Conservation (phyloP, 495 filamentous ascomycete genomes). For the Podospora bellae-mahoneyi region DNA sequence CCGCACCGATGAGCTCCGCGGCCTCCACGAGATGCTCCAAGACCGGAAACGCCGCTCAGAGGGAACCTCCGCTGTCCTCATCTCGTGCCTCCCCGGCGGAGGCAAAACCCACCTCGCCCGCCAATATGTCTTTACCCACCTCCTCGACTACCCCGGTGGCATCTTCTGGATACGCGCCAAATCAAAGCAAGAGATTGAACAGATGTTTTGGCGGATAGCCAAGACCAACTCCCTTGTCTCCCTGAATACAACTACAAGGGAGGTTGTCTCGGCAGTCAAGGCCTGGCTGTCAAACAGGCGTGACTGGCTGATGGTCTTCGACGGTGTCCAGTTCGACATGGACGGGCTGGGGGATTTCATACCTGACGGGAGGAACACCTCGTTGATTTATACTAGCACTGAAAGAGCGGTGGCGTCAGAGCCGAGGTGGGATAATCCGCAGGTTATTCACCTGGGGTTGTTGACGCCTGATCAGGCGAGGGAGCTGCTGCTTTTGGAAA, state of each 20-base stretch:
- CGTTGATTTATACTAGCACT: slow-evolving; percentile 75
- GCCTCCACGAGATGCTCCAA: slow-evolving; percentile 64
- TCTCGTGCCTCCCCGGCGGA: slow-evolving; percentile 70
- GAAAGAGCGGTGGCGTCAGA: slow-evolving; percentile 65
- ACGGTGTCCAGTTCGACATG: slow-evolving; percentile 69
- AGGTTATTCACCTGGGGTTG: slow-evolving; percentile 60
- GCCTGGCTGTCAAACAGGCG: slow-evolving; percentile 67
- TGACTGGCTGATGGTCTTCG: slow-evolving; percentile 73
- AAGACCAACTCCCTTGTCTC: slow-evolving; percentile 58
- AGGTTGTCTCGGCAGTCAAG: slow-evolving; percentile 59
- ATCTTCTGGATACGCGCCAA: slow-evolving; percentile 79
- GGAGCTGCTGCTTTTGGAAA: slow-evolving; percentile 46
- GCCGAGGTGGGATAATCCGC: slow-evolving; percentile 69
- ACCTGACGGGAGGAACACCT: slow-evolving; percentile 63
- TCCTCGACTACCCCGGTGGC: slow-evolving; percentile 65
- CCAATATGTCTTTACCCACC: slow-evolving; percentile 71
- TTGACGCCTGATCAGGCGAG: slow-evolving; percentile 51
- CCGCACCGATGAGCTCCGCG: slow-evolving; percentile 65
- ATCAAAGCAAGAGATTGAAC: slow-evolving; percentile 57
- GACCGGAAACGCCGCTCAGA: slow-evolving; percentile 59
- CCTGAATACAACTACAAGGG: slow-evolving; percentile 15
- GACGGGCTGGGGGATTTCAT: slow-evolving; percentile 62
- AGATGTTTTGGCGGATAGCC: slow-evolving; percentile 73
- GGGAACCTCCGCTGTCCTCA: slow-evolving; percentile 64
- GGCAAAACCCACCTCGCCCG: slow-evolving; percentile 82